Conservation (phyloP, 2,329 filamentous ascomycete genomes). For the Colletotrichum navitas region DNA sequence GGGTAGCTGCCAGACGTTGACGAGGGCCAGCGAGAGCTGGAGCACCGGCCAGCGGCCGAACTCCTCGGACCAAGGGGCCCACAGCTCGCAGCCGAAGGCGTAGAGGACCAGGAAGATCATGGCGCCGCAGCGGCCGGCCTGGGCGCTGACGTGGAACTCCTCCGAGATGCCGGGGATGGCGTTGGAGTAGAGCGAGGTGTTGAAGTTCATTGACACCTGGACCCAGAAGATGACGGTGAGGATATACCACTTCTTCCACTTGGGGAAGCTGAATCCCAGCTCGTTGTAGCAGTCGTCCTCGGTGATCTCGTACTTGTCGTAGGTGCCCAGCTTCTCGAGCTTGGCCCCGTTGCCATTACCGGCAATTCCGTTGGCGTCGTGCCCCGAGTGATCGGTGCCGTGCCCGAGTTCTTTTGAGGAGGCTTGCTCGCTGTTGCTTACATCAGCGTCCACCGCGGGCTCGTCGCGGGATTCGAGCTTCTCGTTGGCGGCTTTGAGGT, state of each 20-base stretch:
- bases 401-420: background rate
- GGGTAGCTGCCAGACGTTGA: conserved; percentile 82
- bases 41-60: conserved; percentile 82
- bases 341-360: conserved; percentile 29
- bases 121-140: conserved; percentile 79
- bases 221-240: conserved; percentile 79
- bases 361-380: conserved; percentile 54
- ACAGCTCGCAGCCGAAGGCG: conserved; percentile 88
- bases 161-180: conserved; percentile 73
- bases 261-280: conserved; percentile 72
- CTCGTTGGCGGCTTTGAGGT: conserved; percentile 54
- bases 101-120: conserved; percentile 85
- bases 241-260: conserved; percentile 78
- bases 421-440: conserved; percentile 11
- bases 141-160: conserved; percentile 75
- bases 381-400: conserved; percentile 45
- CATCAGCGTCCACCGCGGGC: background rate
- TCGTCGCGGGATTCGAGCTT: conserved; percentile 49
- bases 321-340: conserved; percentile 53
- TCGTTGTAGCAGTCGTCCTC: conserved; percentile 73
- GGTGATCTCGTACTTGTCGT: conserved; percentile 62
- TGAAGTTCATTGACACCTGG: conserved; percentile 84
- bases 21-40: conserved; percentile 78
- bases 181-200: conserved; percentile 80
- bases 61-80: conserved; percentile 91